Evolutionary conservation across 345 rosid genomes (phyloP), one percentile per base, ranked within the genome.

Genomic region (Hirschfeldia incana): DNA sequence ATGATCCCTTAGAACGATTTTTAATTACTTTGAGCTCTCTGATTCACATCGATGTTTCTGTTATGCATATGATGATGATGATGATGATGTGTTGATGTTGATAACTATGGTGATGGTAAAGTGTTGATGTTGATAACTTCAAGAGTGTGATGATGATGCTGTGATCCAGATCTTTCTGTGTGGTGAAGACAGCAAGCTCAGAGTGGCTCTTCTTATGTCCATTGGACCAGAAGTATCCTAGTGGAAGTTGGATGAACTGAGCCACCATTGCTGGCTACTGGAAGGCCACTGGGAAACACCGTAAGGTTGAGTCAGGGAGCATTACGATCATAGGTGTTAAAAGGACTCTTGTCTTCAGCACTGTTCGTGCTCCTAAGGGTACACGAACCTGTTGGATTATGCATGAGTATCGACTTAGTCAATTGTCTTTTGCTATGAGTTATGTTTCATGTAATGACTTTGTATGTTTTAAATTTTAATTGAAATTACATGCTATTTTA

Each of bases 131-230:
- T 21, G 21, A 21, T 21, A 21, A 21, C 21, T 21, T 21, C 0
- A 21, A 21, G 21, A 21, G 21, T 21, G 21, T 36, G 42, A 36
- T 8, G 42, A 6, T 36, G 8, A 36, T 36, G 8, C 1, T 36
- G 62, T 61, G 21, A 21, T 85, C 85, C 61, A 92, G 91, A 61
- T 70, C 77, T 88, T 3, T 95, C 99, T 0, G 88, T 83, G 6
- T 83, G 6, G 83, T 95, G 29, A 76, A 60, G 72, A 85, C 89
- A 0, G 82, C 46, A 5, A 97, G 93, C 67, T 84, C 84, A 1
- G 97, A 95, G 72, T 95, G 99, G 98, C 90, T 95, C 84, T 95
- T 93, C 83, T 95, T 95, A 83, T 95, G 99, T 69, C 97, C 99
- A 3, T 69, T 85, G 57, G 98, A 95, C 76, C 84, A 93, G 44